Conservation (phyloP, 1,139 yeast genomes). For the Scheffersomyces parashehatae region DNA sequence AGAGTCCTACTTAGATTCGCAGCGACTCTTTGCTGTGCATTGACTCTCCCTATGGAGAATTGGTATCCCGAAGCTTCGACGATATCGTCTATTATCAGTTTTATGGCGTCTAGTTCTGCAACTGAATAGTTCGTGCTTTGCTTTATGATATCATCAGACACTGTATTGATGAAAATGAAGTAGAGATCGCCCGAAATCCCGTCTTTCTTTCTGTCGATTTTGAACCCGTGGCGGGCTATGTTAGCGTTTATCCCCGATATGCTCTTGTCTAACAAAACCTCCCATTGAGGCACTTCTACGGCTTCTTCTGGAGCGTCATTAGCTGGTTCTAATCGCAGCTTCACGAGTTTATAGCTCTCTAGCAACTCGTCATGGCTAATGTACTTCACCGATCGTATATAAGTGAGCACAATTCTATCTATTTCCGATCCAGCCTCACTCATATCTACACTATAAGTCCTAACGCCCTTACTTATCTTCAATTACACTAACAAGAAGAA, state of each 20-base stretch:
- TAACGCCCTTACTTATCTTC: not conserved
- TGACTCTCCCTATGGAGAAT: constrained; percentile 29
- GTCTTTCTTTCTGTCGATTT: constrained; percentile 40
- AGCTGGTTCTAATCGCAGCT: constrained; percentile 7
- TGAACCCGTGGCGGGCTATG: constrained; percentile 44
- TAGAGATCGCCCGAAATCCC: constrained; percentile 34
- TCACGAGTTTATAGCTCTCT: not conserved
- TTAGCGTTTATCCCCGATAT: constrained; percentile 41
- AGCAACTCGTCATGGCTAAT: constrained; percentile 14
- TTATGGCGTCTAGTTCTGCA: constrained; percentile 50
- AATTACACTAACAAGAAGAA: too few species aligned
- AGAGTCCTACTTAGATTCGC: constrained; percentile 23
- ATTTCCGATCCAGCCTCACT: constrained; percentile 19
- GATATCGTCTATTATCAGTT: constrained; percentile 48
- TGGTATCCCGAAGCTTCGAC: constrained; percentile 28
- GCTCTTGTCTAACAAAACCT: constrained; percentile 18
- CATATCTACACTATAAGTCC: constrained; percentile 2
- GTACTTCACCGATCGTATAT: constrained; percentile 35
- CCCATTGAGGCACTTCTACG: constrained; percentile 2
- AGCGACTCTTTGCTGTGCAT: constrained; percentile 29
- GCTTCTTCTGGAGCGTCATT: constrained; percentile 3
- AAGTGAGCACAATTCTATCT: constrained; percentile 47
- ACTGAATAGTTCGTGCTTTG: constrained; percentile 43
- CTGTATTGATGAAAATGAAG: constrained; percentile 46
- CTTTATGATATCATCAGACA: constrained; percentile 42